Conservation (phyloP, 495 filamentous ascomycete genomes). For the Lepraria neglecta region DNA sequence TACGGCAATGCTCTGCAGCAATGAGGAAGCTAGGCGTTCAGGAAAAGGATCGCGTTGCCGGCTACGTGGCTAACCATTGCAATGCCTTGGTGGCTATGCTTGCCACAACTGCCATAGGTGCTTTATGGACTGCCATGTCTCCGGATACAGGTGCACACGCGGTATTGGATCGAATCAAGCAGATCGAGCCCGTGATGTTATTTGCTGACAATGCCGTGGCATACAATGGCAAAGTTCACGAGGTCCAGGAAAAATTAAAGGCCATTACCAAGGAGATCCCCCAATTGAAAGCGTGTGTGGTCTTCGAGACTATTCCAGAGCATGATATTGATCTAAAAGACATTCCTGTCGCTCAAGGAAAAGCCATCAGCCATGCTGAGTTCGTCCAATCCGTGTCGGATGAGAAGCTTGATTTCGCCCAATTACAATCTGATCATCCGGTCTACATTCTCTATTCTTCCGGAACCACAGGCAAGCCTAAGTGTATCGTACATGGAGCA, state of each 20-base stretch:
- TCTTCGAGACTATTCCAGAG: conserved; percentile 57
- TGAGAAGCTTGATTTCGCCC: conserved; percentile 56
- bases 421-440: conserved; percentile 73
- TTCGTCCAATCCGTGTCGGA: conserved; percentile 43
- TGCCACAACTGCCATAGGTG: conserved; percentile 69
- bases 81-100: conserved; percentile 84
- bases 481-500: conserved; percentile 86
- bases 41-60: conserved; percentile 68
- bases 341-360: conserved; percentile 45
- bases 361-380: conserved; percentile 43
- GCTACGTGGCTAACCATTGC: conserved; percentile 80
- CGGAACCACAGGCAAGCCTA: conserved; percentile 84
- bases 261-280: conserved; percentile 61
- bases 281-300: conserved; percentile 56
- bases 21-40: conserved; percentile 58
- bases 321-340: conserved; percentile 44
- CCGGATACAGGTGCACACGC: conserved; percentile 75
- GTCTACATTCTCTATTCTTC: conserved; percentile 85
- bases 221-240: conserved; percentile 82
- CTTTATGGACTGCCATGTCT: conserved; percentile 86
- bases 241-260: conserved; percentile 61
- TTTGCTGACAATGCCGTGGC: conserved; percentile 82
- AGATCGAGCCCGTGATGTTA: conserved; percentile 73
- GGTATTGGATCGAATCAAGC: conserved; percentile 72
- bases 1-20: conserved; percentile 63